Conservation (phyloP, 805 yeast genomes). For the Tetrapisispora arboricola region DNA sequence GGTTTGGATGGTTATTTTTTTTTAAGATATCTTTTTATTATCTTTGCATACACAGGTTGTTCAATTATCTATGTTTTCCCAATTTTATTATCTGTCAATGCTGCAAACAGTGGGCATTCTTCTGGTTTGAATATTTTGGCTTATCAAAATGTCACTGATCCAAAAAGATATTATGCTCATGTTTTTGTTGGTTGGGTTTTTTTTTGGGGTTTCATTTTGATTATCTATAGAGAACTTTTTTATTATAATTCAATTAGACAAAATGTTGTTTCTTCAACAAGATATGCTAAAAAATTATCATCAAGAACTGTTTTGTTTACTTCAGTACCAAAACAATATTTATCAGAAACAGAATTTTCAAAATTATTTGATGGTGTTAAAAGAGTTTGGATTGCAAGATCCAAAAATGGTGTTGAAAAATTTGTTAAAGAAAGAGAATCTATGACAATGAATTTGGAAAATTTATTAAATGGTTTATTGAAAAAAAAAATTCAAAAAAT, state of each 20-base stretch:
- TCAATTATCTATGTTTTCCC: constrained; percentile 50
- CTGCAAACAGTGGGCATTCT: constrained; percentile 50
- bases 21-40: constrained; percentile 58
- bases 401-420: constrained; percentile 40
- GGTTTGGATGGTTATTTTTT: constrained; percentile 95
- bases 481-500: constrained; percentile 49
- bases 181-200: constrained; percentile 72
- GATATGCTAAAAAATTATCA: constrained; percentile 61
- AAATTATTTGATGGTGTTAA: constrained; percentile 76
- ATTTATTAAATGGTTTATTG: constrained; percentile 49
- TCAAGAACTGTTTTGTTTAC: constrained; percentile 80
- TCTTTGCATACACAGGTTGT: constrained; percentile 43
- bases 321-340: constrained; percentile 64
- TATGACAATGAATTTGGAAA: constrained; percentile 55
- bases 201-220: constrained; percentile 58
- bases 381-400: constrained; percentile 71
- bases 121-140: constrained; percentile 67
- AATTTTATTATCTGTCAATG: constrained; percentile 76
- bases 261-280: constrained; percentile 72
- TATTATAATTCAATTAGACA: constrained; percentile 68
- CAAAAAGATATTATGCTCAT: constrained; percentile 72
- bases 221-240: constrained; percentile 72
- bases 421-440: constrained; percentile 50
- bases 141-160: constrained; percentile 58
- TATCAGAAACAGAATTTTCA: constrained; percentile 62